Evolutionary conservation across 352 stramenopile genomes (phyloP).

Genomic region (Peronospora destructor): DNA sequence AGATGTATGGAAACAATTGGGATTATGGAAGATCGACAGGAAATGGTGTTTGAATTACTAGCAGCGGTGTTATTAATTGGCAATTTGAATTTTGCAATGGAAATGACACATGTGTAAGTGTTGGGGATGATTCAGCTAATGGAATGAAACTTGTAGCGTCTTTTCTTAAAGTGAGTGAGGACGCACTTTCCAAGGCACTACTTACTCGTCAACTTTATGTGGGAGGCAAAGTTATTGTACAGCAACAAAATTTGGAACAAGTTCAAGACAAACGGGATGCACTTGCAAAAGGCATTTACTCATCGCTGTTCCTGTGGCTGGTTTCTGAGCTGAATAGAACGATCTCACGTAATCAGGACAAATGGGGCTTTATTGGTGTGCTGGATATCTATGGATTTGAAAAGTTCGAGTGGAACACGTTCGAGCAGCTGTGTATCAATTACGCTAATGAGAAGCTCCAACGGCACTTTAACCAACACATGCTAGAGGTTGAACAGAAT

Average conservation of each 20-base stretch:
- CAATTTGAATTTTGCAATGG: constrained; percentile 80
- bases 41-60: constrained; percentile 83
- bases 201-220: constrained; percentile 83
- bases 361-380: constrained; percentile 91
- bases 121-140: constrained; percentile 38
- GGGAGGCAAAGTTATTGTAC: constrained; percentile 85
- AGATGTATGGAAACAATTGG: constrained; percentile 86
- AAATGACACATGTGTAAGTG: constrained; percentile 74
- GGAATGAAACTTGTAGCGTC: constrained; percentile 60
- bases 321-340: constrained; percentile 87
- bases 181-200: constrained; percentile 65
- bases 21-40: constrained; percentile 69
- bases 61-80: constrained; percentile 82
- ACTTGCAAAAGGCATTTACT: constrained; percentile 91
- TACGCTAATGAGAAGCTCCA: constrained; percentile 95
- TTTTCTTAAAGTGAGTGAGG: constrained; percentile 69
- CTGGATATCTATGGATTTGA: constrained; percentile 98
- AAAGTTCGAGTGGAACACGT: constrained; percentile 92
- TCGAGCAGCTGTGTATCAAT: constrained; percentile 96
- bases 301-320: constrained; percentile 87
- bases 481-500: constrained; percentile 94
- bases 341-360: constrained; percentile 74
- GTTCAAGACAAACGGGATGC: constrained; percentile 85
- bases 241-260: constrained; percentile 84
- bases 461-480: constrained; percentile 91